Evolutionary conservation across 129 eudicot species (phyloP).

Genomic region (Arctium lappa): DNA sequence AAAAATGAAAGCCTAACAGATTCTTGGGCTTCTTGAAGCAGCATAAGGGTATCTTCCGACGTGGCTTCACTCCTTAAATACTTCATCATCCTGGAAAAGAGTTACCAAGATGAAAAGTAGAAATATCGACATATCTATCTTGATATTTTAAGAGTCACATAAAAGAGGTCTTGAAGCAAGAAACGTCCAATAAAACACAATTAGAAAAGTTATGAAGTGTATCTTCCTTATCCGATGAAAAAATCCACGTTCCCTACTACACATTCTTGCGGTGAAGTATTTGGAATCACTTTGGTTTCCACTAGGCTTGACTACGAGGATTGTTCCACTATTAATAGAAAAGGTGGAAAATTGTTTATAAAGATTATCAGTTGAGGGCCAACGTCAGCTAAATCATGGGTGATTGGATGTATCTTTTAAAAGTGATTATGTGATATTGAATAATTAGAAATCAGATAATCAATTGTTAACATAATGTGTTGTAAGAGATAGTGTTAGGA

Average conservation of each 20-base stretch:
- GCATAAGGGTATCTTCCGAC: slow-evolving; percentile 61
- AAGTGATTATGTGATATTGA: neutral
- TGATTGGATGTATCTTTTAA: too few species aligned
- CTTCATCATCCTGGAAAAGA: slow-evolving; percentile 62
- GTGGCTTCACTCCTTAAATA: slow-evolving; percentile 62
- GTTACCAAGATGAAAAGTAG: neutral
- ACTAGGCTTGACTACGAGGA: neutral
- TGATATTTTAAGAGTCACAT: neutral
- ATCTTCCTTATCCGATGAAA: neutral
- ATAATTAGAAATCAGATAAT: neutral
- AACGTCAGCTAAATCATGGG: neutral
- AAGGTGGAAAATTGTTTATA: neutral
- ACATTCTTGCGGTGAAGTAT: neutral
- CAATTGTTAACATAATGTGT: neutral
- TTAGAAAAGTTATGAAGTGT: neutral
- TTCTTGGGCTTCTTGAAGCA: slow-evolving; percentile 88
- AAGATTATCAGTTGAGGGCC: neutral
- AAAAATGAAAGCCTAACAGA: slow-evolving; percentile 76
- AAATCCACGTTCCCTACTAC: neutral
- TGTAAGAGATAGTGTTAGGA: neutral
- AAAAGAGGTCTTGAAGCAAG: neutral
- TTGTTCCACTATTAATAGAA: neutral
- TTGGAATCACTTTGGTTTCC: neutral
- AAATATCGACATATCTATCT: neutral
- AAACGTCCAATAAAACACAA: neutral